Percentiles rank a stretch among this genome's conserved stretches.
Conservation (phyloP, 2,329 filamentous ascomycete species). For the Monosporascus sp. region DNA sequence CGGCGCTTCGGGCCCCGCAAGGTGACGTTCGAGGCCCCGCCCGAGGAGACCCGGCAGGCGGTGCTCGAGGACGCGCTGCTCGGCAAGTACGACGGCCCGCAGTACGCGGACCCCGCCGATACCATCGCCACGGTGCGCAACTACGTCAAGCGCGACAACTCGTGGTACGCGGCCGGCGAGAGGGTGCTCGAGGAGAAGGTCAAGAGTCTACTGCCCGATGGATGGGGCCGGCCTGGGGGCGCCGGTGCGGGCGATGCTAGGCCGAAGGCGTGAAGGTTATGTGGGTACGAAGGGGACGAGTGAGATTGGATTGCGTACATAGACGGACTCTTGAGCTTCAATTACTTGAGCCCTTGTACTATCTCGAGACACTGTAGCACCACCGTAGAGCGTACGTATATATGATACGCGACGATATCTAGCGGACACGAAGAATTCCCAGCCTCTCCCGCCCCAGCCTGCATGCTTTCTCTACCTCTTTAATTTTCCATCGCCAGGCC, state of each 20-base stretch:
- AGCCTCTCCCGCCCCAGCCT: neutral
- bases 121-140: conserved; percentile 26
- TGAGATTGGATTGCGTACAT: neutral
- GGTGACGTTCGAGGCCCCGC: conserved; percentile 12
- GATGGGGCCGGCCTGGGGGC: neutral
- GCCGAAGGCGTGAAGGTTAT: conserved; percentile 10
- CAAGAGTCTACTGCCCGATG: conserved; percentile 15
- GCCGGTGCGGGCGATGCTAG: neutral
- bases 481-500: neutral
- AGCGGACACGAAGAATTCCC: too few relatives aligned
- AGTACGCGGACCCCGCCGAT: conserved; percentile 23
- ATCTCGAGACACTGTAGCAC: too few relatives aligned
- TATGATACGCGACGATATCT: too few relatives aligned
- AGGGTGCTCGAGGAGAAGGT: conserved; percentile 23
- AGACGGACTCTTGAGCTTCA: neutral
- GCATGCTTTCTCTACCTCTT: neutral
- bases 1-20: conserved; percentile 7
- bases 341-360: neutral
- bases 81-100: conserved; percentile 31
- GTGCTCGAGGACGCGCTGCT: conserved; percentile 32
- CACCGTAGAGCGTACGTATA: too few relatives aligned
- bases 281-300: neutral
- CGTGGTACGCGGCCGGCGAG: conserved; percentile 20
- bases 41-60: conserved; percentile 21
- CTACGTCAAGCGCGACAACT: conserved; percentile 31